Evolutionary conservation across 352 stramenopile genomes (phyloP).

Genomic region (Phytopythium sindhum): DNA sequence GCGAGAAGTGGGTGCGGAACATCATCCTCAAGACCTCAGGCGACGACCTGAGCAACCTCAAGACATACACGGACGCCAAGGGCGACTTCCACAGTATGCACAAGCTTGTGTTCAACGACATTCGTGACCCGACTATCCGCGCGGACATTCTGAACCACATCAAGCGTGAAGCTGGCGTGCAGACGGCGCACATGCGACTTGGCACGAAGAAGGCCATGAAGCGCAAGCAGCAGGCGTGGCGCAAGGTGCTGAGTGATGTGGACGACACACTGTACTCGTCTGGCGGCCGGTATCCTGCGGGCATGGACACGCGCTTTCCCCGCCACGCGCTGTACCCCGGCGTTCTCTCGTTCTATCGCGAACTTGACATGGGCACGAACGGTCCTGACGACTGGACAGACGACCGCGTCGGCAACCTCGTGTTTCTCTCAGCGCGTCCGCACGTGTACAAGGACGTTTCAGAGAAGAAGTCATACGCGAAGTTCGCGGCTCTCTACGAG

Average conservation of each 20-base stretch:
- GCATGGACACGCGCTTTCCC: conserved; percentile 91
- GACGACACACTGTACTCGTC: conserved; percentile 97
- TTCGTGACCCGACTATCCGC: conserved; percentile 76
- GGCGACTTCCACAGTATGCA: conserved; percentile 97
- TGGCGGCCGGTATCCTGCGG: conserved; percentile 94
- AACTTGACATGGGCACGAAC: conserved; percentile 94
- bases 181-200: conserved; percentile 93
- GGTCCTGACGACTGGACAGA: conserved; percentile 88
- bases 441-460: conserved; percentile 99
- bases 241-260: conserved; percentile 98
- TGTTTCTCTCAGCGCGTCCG: conserved; percentile 97
- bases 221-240: conserved; percentile 88
- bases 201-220: conserved; percentile 78
- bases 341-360: conserved; percentile 97
- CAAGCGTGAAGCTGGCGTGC: conserved; percentile 90
- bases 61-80: conserved; percentile 96
- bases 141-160: conserved; percentile 97
- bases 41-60: conserved; percentile 95
- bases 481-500: conserved; percentile 93
- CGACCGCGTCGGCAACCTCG: conserved; percentile 93
- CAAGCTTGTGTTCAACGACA: conserved; percentile 98
- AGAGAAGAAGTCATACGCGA: conserved; percentile 96
- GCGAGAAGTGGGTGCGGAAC: conserved; percentile 96
- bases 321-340: conserved; percentile 95
- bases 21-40: conserved; percentile 95